Percentiles rank a stretch among this genome's conserved stretches.
Conservation (phyloP, 805 yeast species). For the Saturnispora hagleri region DNA sequence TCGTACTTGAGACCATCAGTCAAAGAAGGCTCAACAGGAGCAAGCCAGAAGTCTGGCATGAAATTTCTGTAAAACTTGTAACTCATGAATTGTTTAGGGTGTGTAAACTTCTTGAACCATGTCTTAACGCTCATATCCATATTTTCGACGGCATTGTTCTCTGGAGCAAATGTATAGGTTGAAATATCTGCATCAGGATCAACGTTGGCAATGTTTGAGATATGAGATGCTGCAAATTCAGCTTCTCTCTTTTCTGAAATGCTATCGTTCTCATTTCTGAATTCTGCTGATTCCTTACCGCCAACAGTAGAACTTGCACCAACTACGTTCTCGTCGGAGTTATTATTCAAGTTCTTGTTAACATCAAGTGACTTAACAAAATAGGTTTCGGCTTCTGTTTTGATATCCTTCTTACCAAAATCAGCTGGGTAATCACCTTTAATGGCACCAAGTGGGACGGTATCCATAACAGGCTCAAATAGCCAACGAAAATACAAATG, state of each 20-base stretch:
- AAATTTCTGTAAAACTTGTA: conserved; percentile 20
- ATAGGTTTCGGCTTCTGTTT: conserved; percentile 25
- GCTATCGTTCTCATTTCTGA: neutral
- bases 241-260: conserved; percentile 6
- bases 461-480: conserved; percentile 55
- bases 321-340: neutral
- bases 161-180: conserved; percentile 2
- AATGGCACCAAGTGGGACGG: conserved; percentile 61
- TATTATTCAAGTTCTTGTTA: conserved; percentile 5
- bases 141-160: neutral
- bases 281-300: neutral
- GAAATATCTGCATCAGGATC: conserved; percentile 7
- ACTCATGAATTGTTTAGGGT: conserved; percentile 22
- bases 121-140: conserved; percentile 1
- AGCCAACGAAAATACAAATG: conserved; percentile 51
- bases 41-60: conserved; percentile 31
- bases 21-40: conserved; percentile 14
- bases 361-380: conserved; percentile 10
- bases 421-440: conserved; percentile 51
- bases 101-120: conserved; percentile 22
- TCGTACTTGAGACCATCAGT: conserved; percentile 27
- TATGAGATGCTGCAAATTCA: neutral
- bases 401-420: conserved; percentile 54
- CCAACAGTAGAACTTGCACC: neutral
- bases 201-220: neutral